These are phyloP conservation scores for Lentinula raphanica DNA, from an alignment of 768 basidiomycete species.

Conservation along the genomic window DNA sequence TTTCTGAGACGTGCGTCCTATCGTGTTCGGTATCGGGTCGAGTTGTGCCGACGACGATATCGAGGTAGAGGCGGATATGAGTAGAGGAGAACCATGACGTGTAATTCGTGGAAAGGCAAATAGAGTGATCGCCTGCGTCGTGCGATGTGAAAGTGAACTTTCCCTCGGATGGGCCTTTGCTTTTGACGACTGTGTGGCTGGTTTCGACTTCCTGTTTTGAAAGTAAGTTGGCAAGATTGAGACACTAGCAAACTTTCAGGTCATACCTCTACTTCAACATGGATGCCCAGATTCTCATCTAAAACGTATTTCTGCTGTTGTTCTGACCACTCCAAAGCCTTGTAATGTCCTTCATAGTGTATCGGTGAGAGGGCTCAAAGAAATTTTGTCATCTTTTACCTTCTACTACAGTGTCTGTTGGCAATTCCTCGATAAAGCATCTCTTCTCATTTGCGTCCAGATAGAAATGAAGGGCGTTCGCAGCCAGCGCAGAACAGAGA, in stretches of 20 bases:
- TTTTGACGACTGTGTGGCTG: conserved; percentile 77
- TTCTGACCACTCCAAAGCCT: conserved; percentile 89
- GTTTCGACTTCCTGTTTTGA: conserved; percentile 74
- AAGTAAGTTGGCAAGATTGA: not conserved
- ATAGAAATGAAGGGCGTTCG: conserved; percentile 91
- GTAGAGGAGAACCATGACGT: conserved; percentile 82
- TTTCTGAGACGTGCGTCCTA: conserved; percentile 75
- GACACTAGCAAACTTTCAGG: conserved; percentile 9
- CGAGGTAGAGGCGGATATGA: conserved; percentile 92
- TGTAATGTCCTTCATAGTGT: conserved; percentile 73
- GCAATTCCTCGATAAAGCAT: conserved; percentile 96
- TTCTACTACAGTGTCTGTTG: conserved; percentile 92
- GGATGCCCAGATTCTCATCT: conserved; percentile 78
- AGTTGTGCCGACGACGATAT: conserved; percentile 85
- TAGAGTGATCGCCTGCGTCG: conserved; percentile 93
- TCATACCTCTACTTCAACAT: conserved; percentile 87
- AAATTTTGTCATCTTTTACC: conserved; percentile 37
- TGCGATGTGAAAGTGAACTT: conserved; percentile 98
- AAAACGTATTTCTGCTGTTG: conserved; percentile 56
- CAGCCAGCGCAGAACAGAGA: conserved; percentile 36
- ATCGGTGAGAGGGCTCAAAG: conserved; percentile 4
- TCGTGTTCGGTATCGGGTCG: conserved; percentile 86
- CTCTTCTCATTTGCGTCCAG: conserved; percentile 89
- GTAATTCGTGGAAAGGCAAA: conserved; percentile 92
- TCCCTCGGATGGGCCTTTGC: conserved; percentile 85